These are phyloP conservation scores for Suillus fuscotomentosus DNA, from an alignment of 768 basidiomycete genomes.

Conservation along the genomic window DNA sequence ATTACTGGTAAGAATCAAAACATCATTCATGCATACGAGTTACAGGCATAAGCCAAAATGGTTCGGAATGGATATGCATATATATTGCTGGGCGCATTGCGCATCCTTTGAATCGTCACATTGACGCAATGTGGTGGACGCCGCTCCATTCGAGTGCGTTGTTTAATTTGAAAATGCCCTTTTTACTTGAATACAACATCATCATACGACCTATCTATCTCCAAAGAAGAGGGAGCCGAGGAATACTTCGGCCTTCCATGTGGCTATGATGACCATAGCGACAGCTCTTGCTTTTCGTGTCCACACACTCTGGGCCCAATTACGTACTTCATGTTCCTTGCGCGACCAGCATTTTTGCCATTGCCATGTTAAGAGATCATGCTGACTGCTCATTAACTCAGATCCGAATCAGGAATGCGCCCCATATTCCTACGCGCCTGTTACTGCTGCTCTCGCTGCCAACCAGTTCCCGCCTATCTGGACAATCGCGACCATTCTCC, in stretches of 20 bases:
- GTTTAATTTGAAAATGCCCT: background rate
- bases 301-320: background rate
- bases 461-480: slow-evolving; percentile 44
- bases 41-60: background rate
- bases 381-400: slow-evolving; percentile 6
- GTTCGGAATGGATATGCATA: too few relatives aligned
- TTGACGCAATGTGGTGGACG: background rate
- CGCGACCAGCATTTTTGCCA: background rate
- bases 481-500: slow-evolving; percentile 42
- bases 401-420: slow-evolving; percentile 40
- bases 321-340: background rate
- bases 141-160: background rate
- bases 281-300: too few relatives aligned
- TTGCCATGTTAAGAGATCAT: background rate
- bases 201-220: background rate
- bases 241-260: background rate
- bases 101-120: background rate
- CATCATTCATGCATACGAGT: background rate
- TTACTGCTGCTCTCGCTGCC: slow-evolving; percentile 23
- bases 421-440: slow-evolving; percentile 40
- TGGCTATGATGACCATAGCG: background rate
- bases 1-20: slow-evolving; percentile 31
- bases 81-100: too few relatives aligned
- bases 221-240: background rate
- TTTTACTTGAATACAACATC: background rate